Conservation (phyloP, 1,139 yeast species). For the Geotrichum cucujoidarum region DNA sequence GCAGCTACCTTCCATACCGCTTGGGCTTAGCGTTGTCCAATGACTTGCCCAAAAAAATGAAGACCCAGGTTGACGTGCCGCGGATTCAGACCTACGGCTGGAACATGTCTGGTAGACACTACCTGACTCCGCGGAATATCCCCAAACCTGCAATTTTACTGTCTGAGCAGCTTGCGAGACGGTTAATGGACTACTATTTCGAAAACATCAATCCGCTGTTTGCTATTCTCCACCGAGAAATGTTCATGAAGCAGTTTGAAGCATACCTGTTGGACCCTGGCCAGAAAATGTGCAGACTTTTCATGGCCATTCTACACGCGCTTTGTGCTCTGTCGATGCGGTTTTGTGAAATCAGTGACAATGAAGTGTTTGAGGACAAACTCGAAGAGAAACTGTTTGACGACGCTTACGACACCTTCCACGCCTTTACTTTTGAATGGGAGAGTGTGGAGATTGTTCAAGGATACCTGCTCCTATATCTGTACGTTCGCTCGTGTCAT, state of each 20-base stretch:
- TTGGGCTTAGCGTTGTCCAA: conserved; percentile 17
- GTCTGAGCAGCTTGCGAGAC: conserved; percentile 20
- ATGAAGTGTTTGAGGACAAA: conserved; percentile 34
- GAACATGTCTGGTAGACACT: conserved; percentile 59
- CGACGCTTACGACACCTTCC: conserved; percentile 46
- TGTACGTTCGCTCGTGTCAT: conserved; percentile 53
- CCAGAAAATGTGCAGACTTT: conserved; percentile 39
- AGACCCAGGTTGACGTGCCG: conserved; percentile 45
- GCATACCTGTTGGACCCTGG: conserved; percentile 36
- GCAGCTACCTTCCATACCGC: conserved; percentile 17
- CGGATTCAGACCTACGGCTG: conserved; percentile 60
- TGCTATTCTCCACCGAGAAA: conserved; percentile 51
- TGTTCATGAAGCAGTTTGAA: conserved; percentile 49
- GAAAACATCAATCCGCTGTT: conserved; percentile 51
- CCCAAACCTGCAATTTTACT: conserved; percentile 32
- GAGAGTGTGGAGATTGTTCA: conserved; percentile 62
- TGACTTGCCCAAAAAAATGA: conserved; percentile 31
- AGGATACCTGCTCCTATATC: conserved; percentile 52
- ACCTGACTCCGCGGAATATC: conserved; percentile 41
- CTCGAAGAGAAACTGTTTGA: conserved; percentile 53
- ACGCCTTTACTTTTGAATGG: conserved; percentile 58
- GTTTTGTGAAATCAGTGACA: conserved; percentile 46
- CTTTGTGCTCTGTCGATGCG: conserved; percentile 52
- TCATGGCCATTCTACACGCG: conserved; percentile 49
- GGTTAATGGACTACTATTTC: conserved; percentile 44